phyloP scores from a whole-genome alignment of 1,284 basidiomycete species.

The Bondarzewia mesenterica region DNA sequence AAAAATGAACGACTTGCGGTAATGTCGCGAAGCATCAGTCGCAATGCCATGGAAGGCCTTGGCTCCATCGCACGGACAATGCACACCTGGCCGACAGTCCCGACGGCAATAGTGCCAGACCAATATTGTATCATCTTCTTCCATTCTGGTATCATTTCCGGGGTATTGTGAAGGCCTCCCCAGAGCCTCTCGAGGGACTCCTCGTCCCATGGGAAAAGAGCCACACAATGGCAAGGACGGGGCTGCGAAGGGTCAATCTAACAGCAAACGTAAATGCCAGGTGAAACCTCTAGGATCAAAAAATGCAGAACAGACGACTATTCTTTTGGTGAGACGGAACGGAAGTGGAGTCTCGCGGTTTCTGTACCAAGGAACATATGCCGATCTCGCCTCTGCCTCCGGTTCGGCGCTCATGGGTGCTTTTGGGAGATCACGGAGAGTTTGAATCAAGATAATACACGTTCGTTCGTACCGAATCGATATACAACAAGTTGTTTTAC shows the following conservation, averaged over 20 bases:
- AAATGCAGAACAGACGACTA: constrained; percentile 1
- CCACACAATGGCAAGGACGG: constrained; percentile 19
- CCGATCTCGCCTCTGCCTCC: background rate
- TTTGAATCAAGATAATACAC: too few relatives aligned
- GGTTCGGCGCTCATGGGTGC: background rate
- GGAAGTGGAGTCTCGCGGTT: background rate
- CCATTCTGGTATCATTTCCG: constrained; percentile 33
- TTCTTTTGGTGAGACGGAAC: background rate
- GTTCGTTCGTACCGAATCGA: too few relatives aligned
- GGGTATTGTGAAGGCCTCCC: constrained; percentile 29
- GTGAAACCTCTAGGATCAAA: background rate
- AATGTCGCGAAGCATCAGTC: background rate
- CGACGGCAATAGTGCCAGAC: constrained; percentile 42
- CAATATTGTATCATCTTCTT: constrained; percentile 33
- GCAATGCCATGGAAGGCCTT: background rate
- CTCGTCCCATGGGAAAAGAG: constrained; percentile 52
- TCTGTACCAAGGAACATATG: constrained; percentile 37
- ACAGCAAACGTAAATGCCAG: background rate
- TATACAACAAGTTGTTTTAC: too few relatives aligned
- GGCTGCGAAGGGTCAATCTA: background rate
- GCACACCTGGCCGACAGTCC: constrained; percentile 22
- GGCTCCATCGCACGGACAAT: constrained; percentile 4
- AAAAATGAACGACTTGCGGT: background rate
- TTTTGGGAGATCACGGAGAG: too few relatives aligned
- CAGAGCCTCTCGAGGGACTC: constrained; percentile 39